Base-by-base conservation (phyloP, 768 basidiomycete species). In the Russula virescens region DNA sequence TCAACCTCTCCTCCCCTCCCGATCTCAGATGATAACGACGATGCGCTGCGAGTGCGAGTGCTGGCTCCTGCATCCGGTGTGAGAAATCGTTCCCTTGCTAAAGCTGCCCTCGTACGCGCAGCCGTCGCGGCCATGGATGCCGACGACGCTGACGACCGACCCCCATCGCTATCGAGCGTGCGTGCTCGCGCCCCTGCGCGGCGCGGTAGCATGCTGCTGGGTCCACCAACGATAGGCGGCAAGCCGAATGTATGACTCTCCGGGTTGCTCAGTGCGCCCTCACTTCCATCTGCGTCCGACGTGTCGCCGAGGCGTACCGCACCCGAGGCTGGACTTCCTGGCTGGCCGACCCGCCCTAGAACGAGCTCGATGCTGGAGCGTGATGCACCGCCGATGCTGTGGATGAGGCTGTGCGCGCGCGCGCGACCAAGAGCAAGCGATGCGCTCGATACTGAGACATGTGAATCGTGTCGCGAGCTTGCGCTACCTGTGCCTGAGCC, bases 201-300 rank as follows among this genome's bases (percentile, higher is more conserved):
- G 65, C 75, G 16, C 71, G 26, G 66, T 65, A 52, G 70, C 74
- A 69, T 75, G 71, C 55, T 75, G 68, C 71, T 79, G 71, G 58
- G 79, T 70, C 71, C 63, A 16, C 55, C 63, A 1, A 64, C 56
- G 6, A 85, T 73, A 0, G 79, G 79, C 45, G 79, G 79, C 45
- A 83, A 80, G 14, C 89, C 89, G 73, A 91, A 91, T 10, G 89
- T 91, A 71, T 89, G 80, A 70, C 88, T 88, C 69, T 89, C 87
- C 0, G 79, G 77, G 51, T 79, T 82, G 67, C 79, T 80, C 57
- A 74, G 73, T 21, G 75, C 69, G 46, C 78, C 81, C 42, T 80
- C 77, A 13, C 79, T 66, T 48, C 70, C 69, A 51, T 83, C 83
- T 60, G 79, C 26, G 80, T 78, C 45, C 83, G 78, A 62, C 26